phyloP scores from a whole-genome alignment of 768 basidiomycete species.

The Suillus occidentalis region DNA sequence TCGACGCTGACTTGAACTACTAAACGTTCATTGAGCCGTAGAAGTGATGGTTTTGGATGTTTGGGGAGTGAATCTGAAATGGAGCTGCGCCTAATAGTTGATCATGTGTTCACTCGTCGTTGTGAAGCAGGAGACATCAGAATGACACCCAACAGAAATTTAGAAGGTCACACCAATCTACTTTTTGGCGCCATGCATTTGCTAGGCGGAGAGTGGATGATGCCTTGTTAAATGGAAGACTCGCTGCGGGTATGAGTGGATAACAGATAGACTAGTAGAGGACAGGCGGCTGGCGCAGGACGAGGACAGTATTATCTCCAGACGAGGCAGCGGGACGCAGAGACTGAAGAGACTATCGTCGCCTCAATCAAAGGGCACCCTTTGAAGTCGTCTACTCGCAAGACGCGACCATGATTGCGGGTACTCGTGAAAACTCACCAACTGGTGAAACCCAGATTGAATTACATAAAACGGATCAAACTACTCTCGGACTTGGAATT shows the following conservation, averaged over 20 bases:
- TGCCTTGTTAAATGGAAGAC: background rate
- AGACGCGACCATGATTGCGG: background rate
- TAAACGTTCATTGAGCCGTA: background rate
- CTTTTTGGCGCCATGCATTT: background rate
- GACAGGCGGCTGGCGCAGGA: background rate
- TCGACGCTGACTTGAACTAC: background rate
- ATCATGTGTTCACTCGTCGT: background rate
- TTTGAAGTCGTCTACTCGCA: background rate
- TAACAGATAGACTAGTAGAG: background rate
- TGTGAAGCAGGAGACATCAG: background rate
- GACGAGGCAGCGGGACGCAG: background rate
- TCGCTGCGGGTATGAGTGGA: background rate
- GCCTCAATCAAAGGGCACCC: background rate
- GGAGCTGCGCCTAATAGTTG: background rate
- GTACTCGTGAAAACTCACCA: background rate
- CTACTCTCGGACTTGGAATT: too few relatives aligned
- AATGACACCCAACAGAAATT: background rate
- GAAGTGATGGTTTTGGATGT: background rate
- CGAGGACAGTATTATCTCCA: background rate
- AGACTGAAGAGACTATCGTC: constrained; percentile 21
- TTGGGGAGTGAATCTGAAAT: background rate
- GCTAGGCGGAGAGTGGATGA: background rate
- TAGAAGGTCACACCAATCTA: background rate
- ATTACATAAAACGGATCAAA: too few relatives aligned
- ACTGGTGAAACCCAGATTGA: too few relatives aligned